Conservation (phyloP, 116 monocot species). For the Thalassia testudinum region DNA sequence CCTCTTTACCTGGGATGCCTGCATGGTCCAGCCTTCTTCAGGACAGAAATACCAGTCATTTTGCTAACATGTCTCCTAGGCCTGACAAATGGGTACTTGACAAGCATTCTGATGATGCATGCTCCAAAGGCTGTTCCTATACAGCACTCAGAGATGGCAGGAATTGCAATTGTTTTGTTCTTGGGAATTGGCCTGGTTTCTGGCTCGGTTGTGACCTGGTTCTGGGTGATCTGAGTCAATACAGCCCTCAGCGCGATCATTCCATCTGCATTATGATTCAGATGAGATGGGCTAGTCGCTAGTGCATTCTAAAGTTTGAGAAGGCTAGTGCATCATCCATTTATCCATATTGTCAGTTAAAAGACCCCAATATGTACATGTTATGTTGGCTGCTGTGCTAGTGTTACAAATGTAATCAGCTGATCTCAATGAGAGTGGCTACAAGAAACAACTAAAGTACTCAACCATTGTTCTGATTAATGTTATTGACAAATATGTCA, state of each 20-base stretch:
- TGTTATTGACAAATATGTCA: no score
- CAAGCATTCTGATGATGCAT: constrained; percentile 16
- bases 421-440: no score
- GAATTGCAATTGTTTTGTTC: constrained; percentile 17
- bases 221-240: constrained; percentile 15
- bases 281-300: no score
- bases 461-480: no score
- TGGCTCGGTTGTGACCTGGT: constrained; percentile 17
- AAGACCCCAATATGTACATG: no score
- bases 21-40: constrained; percentile 15
- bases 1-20: constrained; percentile 14
- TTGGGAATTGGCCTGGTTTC: constrained; percentile 6
- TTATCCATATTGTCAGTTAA: no score
- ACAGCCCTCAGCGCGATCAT: not conserved
- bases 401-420: no score
- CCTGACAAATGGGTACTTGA: constrained; percentile 20
- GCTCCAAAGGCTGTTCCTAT: constrained; percentile 20
- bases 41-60: constrained; percentile 10
- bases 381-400: no score
- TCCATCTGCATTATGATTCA: no score
- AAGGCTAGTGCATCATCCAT: no score
- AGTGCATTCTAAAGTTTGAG: no score
- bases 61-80: constrained; percentile 18
- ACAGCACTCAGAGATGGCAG: constrained; percentile 17
- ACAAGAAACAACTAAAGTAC: no score